Evolutionary conservation across 306 rosid species (phyloP).

Genomic region (Sindora glabra): DNA sequence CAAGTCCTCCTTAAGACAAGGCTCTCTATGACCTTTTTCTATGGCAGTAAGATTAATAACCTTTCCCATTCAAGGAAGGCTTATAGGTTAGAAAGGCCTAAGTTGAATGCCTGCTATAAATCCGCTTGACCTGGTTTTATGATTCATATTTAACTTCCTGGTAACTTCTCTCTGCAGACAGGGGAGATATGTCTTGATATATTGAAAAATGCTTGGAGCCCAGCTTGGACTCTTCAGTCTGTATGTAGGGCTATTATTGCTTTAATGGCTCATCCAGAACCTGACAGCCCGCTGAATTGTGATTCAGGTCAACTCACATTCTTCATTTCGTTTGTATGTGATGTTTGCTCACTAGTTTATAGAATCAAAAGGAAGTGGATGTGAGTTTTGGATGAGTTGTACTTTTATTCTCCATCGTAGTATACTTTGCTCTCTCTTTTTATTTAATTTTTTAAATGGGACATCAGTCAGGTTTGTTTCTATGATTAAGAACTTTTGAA

Average conservation of each 20-base stretch:
- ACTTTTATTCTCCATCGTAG: too few relatives aligned
- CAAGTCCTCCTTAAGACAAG: too few relatives aligned
- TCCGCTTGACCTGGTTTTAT: conserved; percentile 4
- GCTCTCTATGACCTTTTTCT: neutral
- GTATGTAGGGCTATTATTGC: conserved; percentile 98
- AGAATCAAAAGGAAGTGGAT: neutral
- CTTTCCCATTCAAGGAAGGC: neutral
- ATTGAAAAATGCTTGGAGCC: conserved; percentile 98
- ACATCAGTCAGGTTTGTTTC: too few relatives aligned
- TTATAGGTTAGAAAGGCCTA: neutral
- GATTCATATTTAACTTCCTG: neutral
- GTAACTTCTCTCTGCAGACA: conserved; percentile 41
- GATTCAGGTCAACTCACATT: conserved; percentile 62
- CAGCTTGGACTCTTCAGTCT: conserved; percentile 98
- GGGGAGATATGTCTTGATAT: conserved; percentile 99
- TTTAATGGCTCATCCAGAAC: conserved; percentile 96
- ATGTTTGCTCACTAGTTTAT: neutral
- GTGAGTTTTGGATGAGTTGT: neutral
- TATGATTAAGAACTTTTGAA: too few relatives aligned
- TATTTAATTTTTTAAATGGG: too few relatives aligned
- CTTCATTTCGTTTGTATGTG: neutral
- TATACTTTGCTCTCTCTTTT: too few relatives aligned
- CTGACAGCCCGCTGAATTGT: conserved; percentile 95
- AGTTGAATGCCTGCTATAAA: neutral
- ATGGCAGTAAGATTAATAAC: neutral